Percentiles rank a stretch among this genome's conserved stretches.
Conservation (phyloP, 129 eudicot genomes). For the Flaveria trinervia region DNA sequence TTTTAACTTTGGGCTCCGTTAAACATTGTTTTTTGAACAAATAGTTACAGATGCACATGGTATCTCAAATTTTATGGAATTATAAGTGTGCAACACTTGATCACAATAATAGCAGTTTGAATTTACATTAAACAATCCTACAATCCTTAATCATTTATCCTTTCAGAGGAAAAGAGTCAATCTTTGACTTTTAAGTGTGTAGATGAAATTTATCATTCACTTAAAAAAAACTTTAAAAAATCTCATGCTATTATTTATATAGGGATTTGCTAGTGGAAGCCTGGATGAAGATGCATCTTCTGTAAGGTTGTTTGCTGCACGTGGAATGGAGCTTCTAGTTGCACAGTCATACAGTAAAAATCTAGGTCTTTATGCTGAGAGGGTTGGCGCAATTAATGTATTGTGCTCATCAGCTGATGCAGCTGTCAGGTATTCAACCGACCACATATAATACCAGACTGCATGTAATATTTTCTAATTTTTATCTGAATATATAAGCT, state of each 20-base stretch:
- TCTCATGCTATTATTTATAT: constrained; percentile 5
- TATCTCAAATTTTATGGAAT: neutral
- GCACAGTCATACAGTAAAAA: constrained; percentile 98
- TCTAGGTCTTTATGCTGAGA: constrained; percentile 91
- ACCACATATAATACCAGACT: constrained; percentile 6
- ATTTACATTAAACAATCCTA: constrained; percentile 1
- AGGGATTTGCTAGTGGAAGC: constrained; percentile 99
- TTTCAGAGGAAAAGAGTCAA: neutral
- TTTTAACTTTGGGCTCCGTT: neutral
- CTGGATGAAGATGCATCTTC: constrained; percentile 97
- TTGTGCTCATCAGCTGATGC: constrained; percentile 89
- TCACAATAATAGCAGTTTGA: neutral
- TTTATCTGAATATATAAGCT: neutral
- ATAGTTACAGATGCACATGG: neutral
- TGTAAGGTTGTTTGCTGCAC: constrained; percentile 88
- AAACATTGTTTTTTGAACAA: constrained; percentile 13
- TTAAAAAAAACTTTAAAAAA: neutral
- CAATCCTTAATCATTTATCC: neutral
- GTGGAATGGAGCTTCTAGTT: constrained; percentile 93
- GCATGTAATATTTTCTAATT: neutral
- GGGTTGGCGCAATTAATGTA: constrained; percentile 95
- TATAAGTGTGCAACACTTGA: constrained; percentile 22
- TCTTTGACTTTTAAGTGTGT: neutral
- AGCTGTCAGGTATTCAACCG: constrained; percentile 67
- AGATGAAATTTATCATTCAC: neutral